These are phyloP conservation scores for Leccinum uliginosum DNA, from an alignment of 768 basidiomycete species.

Conservation along the genomic window DNA sequence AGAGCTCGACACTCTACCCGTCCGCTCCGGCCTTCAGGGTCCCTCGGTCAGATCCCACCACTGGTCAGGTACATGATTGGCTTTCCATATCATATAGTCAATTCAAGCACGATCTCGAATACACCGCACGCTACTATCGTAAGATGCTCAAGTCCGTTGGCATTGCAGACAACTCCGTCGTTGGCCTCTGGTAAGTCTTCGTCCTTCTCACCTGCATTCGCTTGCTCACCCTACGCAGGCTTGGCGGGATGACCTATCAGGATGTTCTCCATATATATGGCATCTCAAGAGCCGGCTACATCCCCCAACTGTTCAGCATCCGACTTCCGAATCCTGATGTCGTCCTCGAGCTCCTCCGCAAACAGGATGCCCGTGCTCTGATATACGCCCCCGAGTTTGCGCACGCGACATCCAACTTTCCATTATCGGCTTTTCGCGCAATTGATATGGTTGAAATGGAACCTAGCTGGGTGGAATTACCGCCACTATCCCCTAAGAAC, in stretches of 20 bases:
- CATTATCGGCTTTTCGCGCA: conserved; percentile 47
- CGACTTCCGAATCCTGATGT: conserved; percentile 71
- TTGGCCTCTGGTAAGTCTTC: conserved; percentile 66
- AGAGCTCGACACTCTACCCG: conserved; percentile 47
- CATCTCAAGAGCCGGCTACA: conserved; percentile 69
- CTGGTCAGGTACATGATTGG: conserved; percentile 50
- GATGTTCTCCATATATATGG: conserved; percentile 74
- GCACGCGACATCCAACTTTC: conserved; percentile 39
- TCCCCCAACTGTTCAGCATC: conserved; percentile 75
- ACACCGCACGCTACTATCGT: conserved; percentile 62
- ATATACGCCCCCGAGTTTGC: conserved; percentile 59
- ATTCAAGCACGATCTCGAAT: conserved; percentile 63
- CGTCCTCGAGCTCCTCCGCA: conserved; percentile 64
- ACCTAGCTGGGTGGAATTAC: conserved; percentile 36
- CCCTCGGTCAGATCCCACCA: conserved; percentile 44
- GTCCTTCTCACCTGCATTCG: background rate
- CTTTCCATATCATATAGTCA: conserved; percentile 56
- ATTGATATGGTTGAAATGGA: conserved; percentile 37
- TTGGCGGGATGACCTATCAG: conserved; percentile 65
- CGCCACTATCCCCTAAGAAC: conserved; percentile 35
- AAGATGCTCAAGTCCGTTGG: conserved; percentile 41
- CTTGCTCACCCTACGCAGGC: conserved; percentile 40
- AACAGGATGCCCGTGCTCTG: conserved; percentile 58
- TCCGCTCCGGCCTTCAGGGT: conserved; percentile 55
- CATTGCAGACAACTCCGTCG: conserved; percentile 52